A percentile compares a stretch with the other conserved stretches of the same genome.
phyloP scores from a whole-genome alignment of 495 filamentous ascomycete species.

The Penicillium mononematosum region DNA sequence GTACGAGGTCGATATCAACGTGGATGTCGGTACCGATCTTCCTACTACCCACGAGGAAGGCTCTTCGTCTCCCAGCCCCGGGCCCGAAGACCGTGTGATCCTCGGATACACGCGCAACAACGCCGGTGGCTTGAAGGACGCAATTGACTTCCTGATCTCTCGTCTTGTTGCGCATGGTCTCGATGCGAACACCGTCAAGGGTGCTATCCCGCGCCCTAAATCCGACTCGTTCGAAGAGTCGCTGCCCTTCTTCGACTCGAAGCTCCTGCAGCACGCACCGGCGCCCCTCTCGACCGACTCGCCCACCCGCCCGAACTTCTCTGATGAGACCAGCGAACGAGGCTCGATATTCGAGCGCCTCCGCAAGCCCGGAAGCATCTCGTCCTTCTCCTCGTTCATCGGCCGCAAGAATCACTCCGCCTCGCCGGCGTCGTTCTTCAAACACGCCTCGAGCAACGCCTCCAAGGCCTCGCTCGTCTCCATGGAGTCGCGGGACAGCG shows the following conservation, averaged over 20 bases:
- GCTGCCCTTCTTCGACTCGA: slow-evolving; percentile 92
- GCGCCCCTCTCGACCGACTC: slow-evolving; percentile 77
- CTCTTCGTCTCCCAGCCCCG: slow-evolving; percentile 35
- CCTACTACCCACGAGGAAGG: slow-evolving; percentile 26
- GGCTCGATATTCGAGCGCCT: slow-evolving; percentile 83
- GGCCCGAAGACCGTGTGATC: slow-evolving; percentile 54
- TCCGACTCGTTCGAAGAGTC: slow-evolving; percentile 98
- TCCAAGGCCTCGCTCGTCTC: slow-evolving; percentile 92
- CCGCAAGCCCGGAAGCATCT: slow-evolving; percentile 89
- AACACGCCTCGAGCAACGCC: slow-evolving; percentile 87
- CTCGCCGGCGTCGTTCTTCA: slow-evolving; percentile 82
- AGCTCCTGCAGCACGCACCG: slow-evolving; percentile 87
- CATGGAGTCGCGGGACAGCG: slow-evolving; percentile 87
- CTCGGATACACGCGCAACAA: slow-evolving; percentile 94
- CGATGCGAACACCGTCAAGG: slow-evolving; percentile 82
- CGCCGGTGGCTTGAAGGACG: slow-evolving; percentile 90
- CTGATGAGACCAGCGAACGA: slow-evolving; percentile 73
- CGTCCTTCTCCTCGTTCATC: slow-evolving; percentile 87
- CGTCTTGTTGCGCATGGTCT: slow-evolving; percentile 81
- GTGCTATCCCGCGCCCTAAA: slow-evolving; percentile 91
- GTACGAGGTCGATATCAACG: slow-evolving; percentile 82
- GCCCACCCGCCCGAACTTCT: slow-evolving; percentile 74
- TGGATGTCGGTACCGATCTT: slow-evolving; percentile 52
- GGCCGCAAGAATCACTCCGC: slow-evolving; percentile 91
- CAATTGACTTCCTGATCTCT: slow-evolving; percentile 87